Percentiles rank a stretch among this genome's conserved stretches.
phyloP scores from a whole-genome alignment of 148 eudicot genomes.

The Camellia sinensis region DNA sequence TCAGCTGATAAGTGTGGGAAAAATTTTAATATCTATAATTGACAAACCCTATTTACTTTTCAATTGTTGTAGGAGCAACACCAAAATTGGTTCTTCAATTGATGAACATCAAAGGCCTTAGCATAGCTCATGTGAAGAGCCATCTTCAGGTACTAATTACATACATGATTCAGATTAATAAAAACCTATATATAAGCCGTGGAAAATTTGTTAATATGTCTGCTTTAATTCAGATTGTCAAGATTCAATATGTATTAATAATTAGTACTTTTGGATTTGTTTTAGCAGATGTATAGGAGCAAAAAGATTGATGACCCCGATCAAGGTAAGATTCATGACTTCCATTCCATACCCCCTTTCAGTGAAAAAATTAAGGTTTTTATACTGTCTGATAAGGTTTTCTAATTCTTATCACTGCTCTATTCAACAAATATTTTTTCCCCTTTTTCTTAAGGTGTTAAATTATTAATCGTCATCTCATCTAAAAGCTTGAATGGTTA shows the following conservation, averaged over 20 bases:
- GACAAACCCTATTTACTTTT: neutral
- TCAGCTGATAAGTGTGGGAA: too few species aligned
- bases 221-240: neutral
- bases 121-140: conserved; percentile 95
- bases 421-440: conserved; percentile 25
- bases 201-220: neutral
- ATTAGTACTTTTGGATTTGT: neutral
- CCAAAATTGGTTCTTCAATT: conserved; percentile 87
- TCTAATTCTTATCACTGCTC: neutral
- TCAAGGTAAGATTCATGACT: conserved; percentile 44
- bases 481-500: too few species aligned
- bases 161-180: neutral
- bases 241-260: neutral
- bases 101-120: conserved; percentile 92
- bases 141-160: conserved; percentile 69
- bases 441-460: too few species aligned
- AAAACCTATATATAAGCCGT: neutral
- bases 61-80: conserved; percentile 66
- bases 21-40: neutral
- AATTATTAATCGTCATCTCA: too few species aligned
- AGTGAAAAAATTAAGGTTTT: conserved; percentile 27
- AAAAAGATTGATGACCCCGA: conserved; percentile 78
- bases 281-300: conserved; percentile 79
- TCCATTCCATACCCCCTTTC: neutral
- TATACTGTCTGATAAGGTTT: neutral